Percentiles rank a stretch among this genome's conserved stretches.
Conservation (phyloP, 192 early-diverging fungal species). For the Umbelopsis sp. region DNA sequence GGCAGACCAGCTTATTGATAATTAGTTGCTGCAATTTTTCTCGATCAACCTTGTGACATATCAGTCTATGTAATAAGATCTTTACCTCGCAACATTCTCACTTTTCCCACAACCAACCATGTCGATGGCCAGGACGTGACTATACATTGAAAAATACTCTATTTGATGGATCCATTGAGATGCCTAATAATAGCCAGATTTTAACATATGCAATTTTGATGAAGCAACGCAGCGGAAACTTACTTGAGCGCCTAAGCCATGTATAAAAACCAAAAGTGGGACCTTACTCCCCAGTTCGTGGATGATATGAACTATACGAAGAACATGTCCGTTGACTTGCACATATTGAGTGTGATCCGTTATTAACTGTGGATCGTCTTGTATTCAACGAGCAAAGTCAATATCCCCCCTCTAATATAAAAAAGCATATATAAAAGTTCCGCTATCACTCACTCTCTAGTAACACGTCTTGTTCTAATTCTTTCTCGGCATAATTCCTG, state of each 20-base stretch:
- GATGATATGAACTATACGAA: conserved; percentile 58
- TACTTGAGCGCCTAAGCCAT: conserved; percentile 64
- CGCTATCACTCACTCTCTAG: background rate
- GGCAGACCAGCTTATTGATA: conserved; percentile 39
- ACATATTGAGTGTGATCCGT: conserved; percentile 49
- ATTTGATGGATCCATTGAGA: conserved; percentile 61
- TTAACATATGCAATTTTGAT: background rate
- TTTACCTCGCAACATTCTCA: conserved; percentile 52
- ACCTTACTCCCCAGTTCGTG: conserved; percentile 56
- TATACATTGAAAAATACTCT: conserved; percentile 53
- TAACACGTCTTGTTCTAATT: conserved; percentile 8
- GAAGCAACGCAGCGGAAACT: background rate
- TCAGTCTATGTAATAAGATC: background rate
- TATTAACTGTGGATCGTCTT: conserved; percentile 38
- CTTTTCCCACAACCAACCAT: conserved; percentile 59
- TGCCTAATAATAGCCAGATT: conserved; percentile 37
- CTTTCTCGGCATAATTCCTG: conserved; percentile 1
- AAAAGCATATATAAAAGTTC: too few relatives aligned
- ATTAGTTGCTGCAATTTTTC: background rate
- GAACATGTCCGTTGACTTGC: conserved; percentile 45
- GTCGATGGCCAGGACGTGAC: conserved; percentile 58
- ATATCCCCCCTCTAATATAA: background rate
- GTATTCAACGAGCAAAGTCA: background rate
- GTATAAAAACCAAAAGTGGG: conserved; percentile 59
- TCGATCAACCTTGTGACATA: background rate